Conservation (phyloP, 805 yeast genomes). For the Cyberlindnera maritima region DNA sequence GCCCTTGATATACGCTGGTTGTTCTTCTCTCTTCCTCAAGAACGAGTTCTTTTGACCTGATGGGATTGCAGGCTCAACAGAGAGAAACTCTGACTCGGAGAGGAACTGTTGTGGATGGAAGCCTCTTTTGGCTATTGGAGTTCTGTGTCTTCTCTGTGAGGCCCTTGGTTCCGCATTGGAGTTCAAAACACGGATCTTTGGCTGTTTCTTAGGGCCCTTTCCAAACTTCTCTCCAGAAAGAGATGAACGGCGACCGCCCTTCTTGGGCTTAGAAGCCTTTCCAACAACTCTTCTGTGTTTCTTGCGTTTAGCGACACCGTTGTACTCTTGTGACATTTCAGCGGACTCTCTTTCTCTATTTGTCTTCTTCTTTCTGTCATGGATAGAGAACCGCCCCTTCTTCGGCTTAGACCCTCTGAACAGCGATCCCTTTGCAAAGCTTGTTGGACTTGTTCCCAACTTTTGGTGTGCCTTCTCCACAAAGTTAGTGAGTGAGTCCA, state of each 20-base stretch:
- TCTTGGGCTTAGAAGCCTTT: neutral
- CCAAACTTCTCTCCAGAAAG: slow-evolving; percentile 8
- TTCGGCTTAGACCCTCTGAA: neutral
- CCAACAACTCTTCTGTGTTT: slow-evolving; percentile 9
- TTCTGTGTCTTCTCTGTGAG: neutral
- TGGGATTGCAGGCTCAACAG: neutral
- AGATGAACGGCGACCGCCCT: neutral
- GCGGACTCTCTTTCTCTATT: neutral
- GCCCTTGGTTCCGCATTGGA: slow-evolving; percentile 1
- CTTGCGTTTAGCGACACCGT: neutral
- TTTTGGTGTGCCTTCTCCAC: slow-evolving; percentile 2
- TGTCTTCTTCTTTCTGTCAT: slow-evolving; percentile 8
- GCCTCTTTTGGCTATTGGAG: slow-evolving; percentile 1
- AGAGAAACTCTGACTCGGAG: neutral
- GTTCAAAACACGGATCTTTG: slow-evolving; percentile 4
- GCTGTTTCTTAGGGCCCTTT: neutral
- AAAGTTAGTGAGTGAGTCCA: neutral
- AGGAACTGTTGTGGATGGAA: neutral
- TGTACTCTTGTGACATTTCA: neutral
- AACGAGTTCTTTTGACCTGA: neutral
- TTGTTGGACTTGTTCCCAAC: slow-evolving; percentile 10
- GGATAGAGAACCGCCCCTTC: slow-evolving; percentile 10
- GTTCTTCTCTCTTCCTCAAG: neutral
- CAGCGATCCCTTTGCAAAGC: slow-evolving; percentile 14
- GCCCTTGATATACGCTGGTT: slow-evolving; percentile 1